Percentiles rank a stretch among this genome's conserved stretches.
Evolutionary conservation across 1,139 yeast species (phyloP).

Genomic region (Magnusiomyces ingens): DNA sequence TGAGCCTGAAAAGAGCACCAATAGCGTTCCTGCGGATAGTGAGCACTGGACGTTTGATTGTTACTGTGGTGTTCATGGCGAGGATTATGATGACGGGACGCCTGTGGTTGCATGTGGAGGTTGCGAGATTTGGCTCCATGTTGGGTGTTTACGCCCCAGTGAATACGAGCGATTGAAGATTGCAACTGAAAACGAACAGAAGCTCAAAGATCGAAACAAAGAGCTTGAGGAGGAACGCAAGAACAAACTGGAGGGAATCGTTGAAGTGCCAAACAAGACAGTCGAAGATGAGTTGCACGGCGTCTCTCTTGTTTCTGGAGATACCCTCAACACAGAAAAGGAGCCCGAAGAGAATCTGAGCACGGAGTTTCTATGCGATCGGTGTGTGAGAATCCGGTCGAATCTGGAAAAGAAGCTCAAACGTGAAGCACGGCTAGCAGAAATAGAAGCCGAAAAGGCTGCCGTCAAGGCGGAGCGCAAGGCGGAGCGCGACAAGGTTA

Average conservation of each 20-base stretch:
- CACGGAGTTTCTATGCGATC: slow-evolving; percentile 13
- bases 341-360: slow-evolving; percentile 16
- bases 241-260: not conserved
- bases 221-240: not conserved
- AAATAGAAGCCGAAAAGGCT: slow-evolving; percentile 6
- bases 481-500: not conserved
- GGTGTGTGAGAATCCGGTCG: slow-evolving; percentile 7
- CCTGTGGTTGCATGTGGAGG: slow-evolving; percentile 35
- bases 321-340: slow-evolving; percentile 2
- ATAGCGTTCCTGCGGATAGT: slow-evolving; percentile 4
- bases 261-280: not conserved
- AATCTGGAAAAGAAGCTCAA: slow-evolving; percentile 1
- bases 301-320: too few species aligned
- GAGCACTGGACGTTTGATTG: slow-evolving; percentile 39
- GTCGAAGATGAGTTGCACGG: not conserved
- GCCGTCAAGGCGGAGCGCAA: not conserved
- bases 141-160: slow-evolving; percentile 28
- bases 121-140: slow-evolving; percentile 40
- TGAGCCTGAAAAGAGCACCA: too few species aligned
- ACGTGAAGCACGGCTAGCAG: slow-evolving; percentile 3
- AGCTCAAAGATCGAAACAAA: not conserved
- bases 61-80: slow-evolving; percentile 36
- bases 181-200: slow-evolving; percentile 4
- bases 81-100: slow-evolving; percentile 37
- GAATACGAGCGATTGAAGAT: slow-evolving; percentile 8